phyloP scores from a whole-genome alignment of 164 flowering plant species.

The Akebia trifoliata region DNA sequence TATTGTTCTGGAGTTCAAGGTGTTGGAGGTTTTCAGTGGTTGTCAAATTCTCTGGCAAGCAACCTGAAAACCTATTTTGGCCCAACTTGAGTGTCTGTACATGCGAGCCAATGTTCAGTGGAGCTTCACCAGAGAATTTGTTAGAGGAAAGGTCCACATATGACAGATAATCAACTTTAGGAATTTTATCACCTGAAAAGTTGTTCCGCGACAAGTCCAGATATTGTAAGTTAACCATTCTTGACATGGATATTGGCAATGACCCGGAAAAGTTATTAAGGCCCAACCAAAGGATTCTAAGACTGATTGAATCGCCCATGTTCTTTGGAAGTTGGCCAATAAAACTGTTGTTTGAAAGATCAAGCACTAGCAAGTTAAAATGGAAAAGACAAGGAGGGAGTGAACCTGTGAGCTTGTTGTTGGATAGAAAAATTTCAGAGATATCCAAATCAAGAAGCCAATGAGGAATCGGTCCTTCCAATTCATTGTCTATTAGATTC shows the following conservation, averaged over 20 bases:
- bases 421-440: constrained; percentile 31
- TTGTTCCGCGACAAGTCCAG: constrained; percentile 41
- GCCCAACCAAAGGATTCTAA: constrained; percentile 35
- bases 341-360: constrained; percentile 41
- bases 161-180: constrained; percentile 32
- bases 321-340: constrained; percentile 39
- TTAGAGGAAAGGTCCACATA: constrained; percentile 41
- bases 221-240: constrained; percentile 21
- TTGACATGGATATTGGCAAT: constrained; percentile 34
- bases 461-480: constrained; percentile 34
- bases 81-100: constrained; percentile 34
- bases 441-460: constrained; percentile 37
- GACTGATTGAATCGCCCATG: constrained; percentile 31
- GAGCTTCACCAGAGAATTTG: constrained; percentile 37
- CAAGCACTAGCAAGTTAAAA: constrained; percentile 32
- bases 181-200: constrained; percentile 31
- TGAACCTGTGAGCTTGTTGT: constrained; percentile 38
- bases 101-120: constrained; percentile 25
- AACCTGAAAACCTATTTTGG: constrained; percentile 35
- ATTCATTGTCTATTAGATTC: constrained; percentile 42
- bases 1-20: constrained; percentile 46
- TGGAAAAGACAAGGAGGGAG: constrained; percentile 37
- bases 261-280: constrained; percentile 39
- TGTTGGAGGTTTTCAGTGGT: constrained; percentile 32
- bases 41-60: constrained; percentile 32